Evolutionary conservation across 305 asterid species (phyloP), one percentile per base, ranked within the genome.

Genomic region (Withania somnifera): DNA sequence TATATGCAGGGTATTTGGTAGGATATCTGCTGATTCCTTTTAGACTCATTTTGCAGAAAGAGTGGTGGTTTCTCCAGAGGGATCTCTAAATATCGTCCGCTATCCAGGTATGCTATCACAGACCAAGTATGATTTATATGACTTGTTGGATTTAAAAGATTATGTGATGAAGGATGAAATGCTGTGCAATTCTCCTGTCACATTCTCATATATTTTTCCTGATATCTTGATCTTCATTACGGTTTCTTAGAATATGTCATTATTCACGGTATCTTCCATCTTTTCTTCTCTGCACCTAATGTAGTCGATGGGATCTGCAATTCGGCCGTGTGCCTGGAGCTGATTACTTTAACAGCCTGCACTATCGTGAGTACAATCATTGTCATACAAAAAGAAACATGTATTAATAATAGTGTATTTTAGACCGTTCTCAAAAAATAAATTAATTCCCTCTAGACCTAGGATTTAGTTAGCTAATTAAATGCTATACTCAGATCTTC

Each of bases 41-140:
- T 78, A 53, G 82, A 81, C 63, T 83, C 83, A 32, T 52, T 81
- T 78, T 85, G 91, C 99, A 96, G 99, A 90, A 96, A 96, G 89
- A 94, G 99, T 82, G 95, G 99, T 86, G 99, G 99, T 75, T 96
- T 94, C 90, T 90, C 99, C 7, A 88, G 98, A 90, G 99, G 99
- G 32, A 88, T 89, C 56, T 93, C 99, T 85, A 96, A 94, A 86
- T 94, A 90, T 87, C 97, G 98, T 50, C 95, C 98, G 30, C 95
- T 93, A 69, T 93, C 99, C 87, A 93, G 99, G 99, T 96, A 91
- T 68, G 81, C 51, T 81, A 47, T 68, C 78, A 38, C 78, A 75
- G 79, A 1, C 51, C 40, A 40, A 3, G 47, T 78, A 11, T 51
- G 30, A 14, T 30, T 53, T n/a, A 53, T 79, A 38, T 51, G 50